Conservation (phyloP, 2,329 filamentous ascomycete species). For the Fusarium robinianum region DNA sequence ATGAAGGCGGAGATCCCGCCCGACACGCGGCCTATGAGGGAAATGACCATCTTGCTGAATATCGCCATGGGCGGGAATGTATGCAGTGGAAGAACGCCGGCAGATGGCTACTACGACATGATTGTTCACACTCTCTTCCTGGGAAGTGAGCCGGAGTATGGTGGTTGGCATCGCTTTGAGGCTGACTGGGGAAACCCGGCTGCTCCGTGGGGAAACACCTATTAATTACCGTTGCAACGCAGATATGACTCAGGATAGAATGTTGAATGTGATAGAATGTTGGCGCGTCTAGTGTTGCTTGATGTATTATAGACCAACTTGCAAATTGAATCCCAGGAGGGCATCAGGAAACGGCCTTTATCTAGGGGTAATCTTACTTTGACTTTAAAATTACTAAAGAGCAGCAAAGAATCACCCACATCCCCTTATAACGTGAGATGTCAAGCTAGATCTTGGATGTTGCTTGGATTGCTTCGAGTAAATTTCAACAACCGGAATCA, state of each 20-base stretch:
- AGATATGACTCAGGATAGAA: neutral
- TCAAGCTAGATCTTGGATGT: too few relatives aligned
- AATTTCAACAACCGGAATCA: too few relatives aligned
- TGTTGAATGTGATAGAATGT: too few relatives aligned
- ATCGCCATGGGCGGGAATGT: slow-evolving; percentile 67
- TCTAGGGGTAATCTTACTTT: too few relatives aligned
- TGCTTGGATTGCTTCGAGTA: too few relatives aligned
- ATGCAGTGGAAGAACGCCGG: slow-evolving; percentile 55
- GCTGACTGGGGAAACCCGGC: slow-evolving; percentile 49
- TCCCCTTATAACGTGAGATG: too few relatives aligned
- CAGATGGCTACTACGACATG: slow-evolving; percentile 60
- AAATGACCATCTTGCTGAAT: slow-evolving; percentile 61
- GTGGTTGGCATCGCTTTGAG: slow-evolving; percentile 60
- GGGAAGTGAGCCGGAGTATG: slow-evolving; percentile 54
- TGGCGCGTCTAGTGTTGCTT: too few relatives aligned
- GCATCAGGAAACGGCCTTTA: too few relatives aligned
- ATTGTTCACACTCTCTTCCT: slow-evolving; percentile 57
- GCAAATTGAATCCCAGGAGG: too few relatives aligned
- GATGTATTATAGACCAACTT: too few relatives aligned
- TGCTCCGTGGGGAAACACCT: slow-evolving; percentile 40
- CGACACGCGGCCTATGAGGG: slow-evolving; percentile 58
- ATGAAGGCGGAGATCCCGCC: slow-evolving; percentile 60
- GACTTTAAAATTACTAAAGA: too few relatives aligned
- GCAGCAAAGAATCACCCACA: too few relatives aligned
- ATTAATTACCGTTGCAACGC: slow-evolving; percentile 31